Base-by-base conservation (phyloP, 139 green algal genomes). In the Tetradesmus lagerheimii region DNA sequence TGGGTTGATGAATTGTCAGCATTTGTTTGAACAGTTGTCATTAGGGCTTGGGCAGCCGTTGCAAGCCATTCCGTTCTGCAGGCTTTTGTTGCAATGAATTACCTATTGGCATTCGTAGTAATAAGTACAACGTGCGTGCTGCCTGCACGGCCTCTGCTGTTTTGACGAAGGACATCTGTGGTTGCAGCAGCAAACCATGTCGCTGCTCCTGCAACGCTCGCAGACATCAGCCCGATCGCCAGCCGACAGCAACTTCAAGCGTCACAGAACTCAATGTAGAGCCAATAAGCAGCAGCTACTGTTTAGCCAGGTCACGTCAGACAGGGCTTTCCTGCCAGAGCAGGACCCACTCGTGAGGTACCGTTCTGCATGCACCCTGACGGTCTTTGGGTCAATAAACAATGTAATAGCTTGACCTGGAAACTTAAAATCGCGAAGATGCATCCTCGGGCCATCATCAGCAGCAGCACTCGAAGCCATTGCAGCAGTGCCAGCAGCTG, bases 271-370 rank as follows among this genome's bases (percentile, higher is more conserved):
- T n/a, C 1, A 31, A 71, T 71, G 57, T 71, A 27, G 1, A 0
- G 20, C 57, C 20, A 71, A n/a, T 23, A 71, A 5, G 31, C 4
- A 71, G 18, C 79, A 64, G 41, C n/a, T 27, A 27, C 25, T 85
- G 3, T 85, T 85, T 41, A 43, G 31, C 0, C 27, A 43, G 27
- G 79, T 85, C 39, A 85, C 79, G 67, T 6, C 25, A 34, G 39
- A 85, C 8, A 62, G 79, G n/a, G 79, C 38, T 25, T 85, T 85
- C 29, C 79, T 85, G 39, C 79, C 79, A 37, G 79, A n/a, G 25
- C 38, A 85, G 25, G 79, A 85, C 43, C 79, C 79, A 31, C 39
- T 85, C 18, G 50, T 66, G 37, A 85, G 79, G 79, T 85, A 27
- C 79, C 27, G 35, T 35, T 18, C 4, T 23, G 77, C 57, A 31